Evolutionary conservation across 2,329 filamentous ascomycete genomes (phyloP).

Genomic region (Alternaria ethzedia): DNA sequence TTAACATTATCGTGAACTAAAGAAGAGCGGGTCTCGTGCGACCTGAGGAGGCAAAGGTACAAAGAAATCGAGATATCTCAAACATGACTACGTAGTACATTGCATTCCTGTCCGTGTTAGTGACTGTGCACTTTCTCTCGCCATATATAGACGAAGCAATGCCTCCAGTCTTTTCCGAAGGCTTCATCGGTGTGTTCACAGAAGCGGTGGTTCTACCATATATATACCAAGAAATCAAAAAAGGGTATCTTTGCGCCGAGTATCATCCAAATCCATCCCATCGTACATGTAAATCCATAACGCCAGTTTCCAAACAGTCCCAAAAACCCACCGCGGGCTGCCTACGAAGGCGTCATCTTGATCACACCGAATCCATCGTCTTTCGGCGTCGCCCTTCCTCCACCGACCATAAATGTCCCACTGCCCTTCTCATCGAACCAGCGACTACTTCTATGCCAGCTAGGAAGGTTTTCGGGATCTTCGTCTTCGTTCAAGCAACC

Average conservation of each 20-base stretch:
- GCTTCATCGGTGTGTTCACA: neutral
- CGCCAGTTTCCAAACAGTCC: neutral
- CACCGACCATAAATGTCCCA: conserved; percentile 41
- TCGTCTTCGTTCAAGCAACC: conserved; percentile 45
- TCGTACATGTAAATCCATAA: neutral
- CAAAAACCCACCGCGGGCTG: neutral
- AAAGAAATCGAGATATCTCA: neutral
- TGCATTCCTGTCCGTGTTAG: neutral
- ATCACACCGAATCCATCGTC: conserved; percentile 4
- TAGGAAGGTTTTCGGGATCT: conserved; percentile 38
- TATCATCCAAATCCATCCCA: neutral
- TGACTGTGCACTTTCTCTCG: neutral
- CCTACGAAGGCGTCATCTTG: conserved; percentile 3
- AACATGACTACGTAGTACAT: neutral
- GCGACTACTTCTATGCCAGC: conserved; percentile 42
- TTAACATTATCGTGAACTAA: neutral
- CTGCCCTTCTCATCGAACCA: conserved; percentile 38
- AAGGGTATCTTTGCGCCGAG: neutral
- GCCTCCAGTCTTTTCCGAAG: neutral
- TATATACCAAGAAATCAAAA: neutral
- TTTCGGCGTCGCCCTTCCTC: conserved; percentile 21
- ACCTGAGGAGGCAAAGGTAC: neutral
- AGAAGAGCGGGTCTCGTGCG: neutral
- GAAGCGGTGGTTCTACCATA: neutral
- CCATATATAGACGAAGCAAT: neutral